Percentiles rank a stretch among this genome's conserved stretches.
Conservation (phyloP, 2,329 filamentous ascomycete species). For the Nannizziopsis arthrosporioides region DNA sequence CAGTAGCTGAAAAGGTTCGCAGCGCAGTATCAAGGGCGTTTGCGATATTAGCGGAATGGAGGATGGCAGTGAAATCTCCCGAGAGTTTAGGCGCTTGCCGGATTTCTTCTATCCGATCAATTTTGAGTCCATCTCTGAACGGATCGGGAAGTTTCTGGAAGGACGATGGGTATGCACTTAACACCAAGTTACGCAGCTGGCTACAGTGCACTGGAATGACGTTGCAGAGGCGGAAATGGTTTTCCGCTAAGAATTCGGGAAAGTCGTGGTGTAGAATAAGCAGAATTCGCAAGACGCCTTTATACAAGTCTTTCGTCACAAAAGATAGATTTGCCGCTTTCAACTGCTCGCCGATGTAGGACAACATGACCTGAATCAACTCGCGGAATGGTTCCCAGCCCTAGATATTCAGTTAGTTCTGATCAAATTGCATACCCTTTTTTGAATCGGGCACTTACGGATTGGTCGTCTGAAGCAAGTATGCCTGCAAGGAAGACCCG, state of each 20-base stretch:
- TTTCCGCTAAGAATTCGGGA: constrained; percentile 80
- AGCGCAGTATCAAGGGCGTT: constrained; percentile 42
- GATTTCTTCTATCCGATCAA: constrained; percentile 65
- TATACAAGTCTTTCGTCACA: constrained; percentile 71
- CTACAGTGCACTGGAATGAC: constrained; percentile 72
- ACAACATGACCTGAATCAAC: constrained; percentile 59
- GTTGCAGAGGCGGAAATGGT: constrained; percentile 70
- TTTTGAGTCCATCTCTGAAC: constrained; percentile 60
- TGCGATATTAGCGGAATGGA: constrained; percentile 43
- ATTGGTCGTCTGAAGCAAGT: constrained; percentile 53
- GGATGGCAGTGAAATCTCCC: constrained; percentile 46
- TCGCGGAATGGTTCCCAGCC: constrained; percentile 69
- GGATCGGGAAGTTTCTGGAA: constrained; percentile 63
- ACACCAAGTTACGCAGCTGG: constrained; percentile 77
- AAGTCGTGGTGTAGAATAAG: constrained; percentile 86
- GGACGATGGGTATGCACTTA: constrained; percentile 63
- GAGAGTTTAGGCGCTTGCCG: constrained; percentile 54
- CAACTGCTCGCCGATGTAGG: constrained; percentile 66
- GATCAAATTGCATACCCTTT: not conserved
- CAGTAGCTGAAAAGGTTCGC: constrained; percentile 51
- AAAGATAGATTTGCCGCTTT: constrained; percentile 59
- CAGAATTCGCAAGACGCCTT: constrained; percentile 69
- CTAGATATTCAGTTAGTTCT: constrained; percentile 18
- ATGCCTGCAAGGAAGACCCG: constrained; percentile 71
- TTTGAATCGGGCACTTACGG: constrained; percentile 20